phyloP scores from a whole-genome alignment of 2,329 filamentous ascomycete species.

The Fusarium burgessii region DNA sequence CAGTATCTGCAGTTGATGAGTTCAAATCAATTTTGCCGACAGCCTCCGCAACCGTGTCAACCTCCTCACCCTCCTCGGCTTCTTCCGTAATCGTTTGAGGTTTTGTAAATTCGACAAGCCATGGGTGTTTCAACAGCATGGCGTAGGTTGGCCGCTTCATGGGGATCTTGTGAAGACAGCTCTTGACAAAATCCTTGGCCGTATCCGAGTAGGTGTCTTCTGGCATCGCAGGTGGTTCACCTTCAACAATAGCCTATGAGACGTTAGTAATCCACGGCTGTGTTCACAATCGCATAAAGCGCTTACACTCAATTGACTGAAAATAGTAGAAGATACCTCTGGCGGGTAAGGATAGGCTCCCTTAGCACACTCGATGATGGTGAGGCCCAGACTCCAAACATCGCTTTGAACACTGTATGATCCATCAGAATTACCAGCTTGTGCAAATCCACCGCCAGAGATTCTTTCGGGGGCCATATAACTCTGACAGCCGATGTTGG shows the following conservation, averaged over 20 bases:
- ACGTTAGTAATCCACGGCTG: slow-evolving; percentile 18
- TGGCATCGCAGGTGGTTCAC: slow-evolving; percentile 91
- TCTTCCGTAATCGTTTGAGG: slow-evolving; percentile 80
- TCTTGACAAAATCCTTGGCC: slow-evolving; percentile 87
- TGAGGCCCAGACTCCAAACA: slow-evolving; percentile 95
- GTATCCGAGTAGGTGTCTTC: slow-evolving; percentile 80
- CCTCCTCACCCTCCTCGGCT: slow-evolving; percentile 70
- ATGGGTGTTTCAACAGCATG: slow-evolving; percentile 88
- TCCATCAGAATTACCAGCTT: slow-evolving; percentile 76
- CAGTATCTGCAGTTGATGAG: slow-evolving; percentile 70
- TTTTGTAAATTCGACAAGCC: slow-evolving; percentile 82
- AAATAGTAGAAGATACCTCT: slow-evolving; percentile 98
- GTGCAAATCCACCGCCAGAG: slow-evolving; percentile 83
- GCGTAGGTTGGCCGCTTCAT: slow-evolving; percentile 94
- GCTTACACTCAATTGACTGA: slow-evolving; percentile 95
- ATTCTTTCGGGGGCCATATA: slow-evolving; percentile 99
- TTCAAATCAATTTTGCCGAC: slow-evolving; percentile 59
- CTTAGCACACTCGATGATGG: slow-evolving; percentile 95
- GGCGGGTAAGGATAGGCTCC: slow-evolving; percentile 96
- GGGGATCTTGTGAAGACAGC: slow-evolving; percentile 92
- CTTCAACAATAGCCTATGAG: slow-evolving; percentile 91
- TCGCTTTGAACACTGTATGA: slow-evolving; percentile 98
- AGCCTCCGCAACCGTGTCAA: slow-evolving; percentile 57
- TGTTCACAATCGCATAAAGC: background rate
- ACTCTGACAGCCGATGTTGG: slow-evolving; percentile 98